These are phyloP conservation scores for Coemansia sp. DNA, from an alignment of 192 early-diverging fungal species.

Conservation along the genomic window DNA sequence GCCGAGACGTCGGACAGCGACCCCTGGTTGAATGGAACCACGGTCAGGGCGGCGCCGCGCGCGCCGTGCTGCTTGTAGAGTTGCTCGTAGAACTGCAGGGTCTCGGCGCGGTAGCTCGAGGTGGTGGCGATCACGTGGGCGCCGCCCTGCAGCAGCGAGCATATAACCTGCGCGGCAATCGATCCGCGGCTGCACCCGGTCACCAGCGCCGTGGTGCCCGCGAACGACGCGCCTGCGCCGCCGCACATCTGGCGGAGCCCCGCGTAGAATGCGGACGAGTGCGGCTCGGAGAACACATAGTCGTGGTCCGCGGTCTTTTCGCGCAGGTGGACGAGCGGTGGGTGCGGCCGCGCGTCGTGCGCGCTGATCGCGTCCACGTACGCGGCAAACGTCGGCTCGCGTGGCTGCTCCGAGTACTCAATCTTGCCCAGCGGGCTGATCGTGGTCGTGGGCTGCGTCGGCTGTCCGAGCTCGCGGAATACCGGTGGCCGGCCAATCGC, in stretches of 20 bases:
- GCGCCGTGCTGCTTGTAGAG: conserved; percentile 83
- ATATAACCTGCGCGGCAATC: conserved; percentile 80
- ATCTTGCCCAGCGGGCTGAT: conserved; percentile 71
- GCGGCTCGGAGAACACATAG: conserved; percentile 14
- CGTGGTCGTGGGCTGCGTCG: conserved; percentile 69
- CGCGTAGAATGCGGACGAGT: conserved; percentile 14
- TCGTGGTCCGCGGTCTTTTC: conserved; percentile 7
- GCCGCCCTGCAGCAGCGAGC: conserved; percentile 73
- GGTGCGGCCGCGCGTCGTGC: conserved; percentile 48
- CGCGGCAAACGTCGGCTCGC: conserved; percentile 74
- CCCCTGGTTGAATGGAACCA: conserved; percentile 92
- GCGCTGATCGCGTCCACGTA: conserved; percentile 73
- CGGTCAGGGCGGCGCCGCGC: conserved; percentile 77
- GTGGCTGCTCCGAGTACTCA: conserved; percentile 70
- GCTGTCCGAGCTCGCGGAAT: conserved; percentile 79
- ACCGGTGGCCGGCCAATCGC: conserved; percentile 46
- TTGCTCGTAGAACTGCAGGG: conserved; percentile 77
- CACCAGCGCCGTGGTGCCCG: conserved; percentile 72
- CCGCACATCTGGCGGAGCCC: conserved; percentile 64
- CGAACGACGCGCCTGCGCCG: conserved; percentile 72
- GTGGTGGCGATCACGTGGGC: conserved; percentile 72
- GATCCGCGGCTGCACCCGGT: conserved; percentile 89
- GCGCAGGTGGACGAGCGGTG: conserved; percentile 38
- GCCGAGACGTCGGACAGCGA: conserved; percentile 71
- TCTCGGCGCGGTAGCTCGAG: conserved; percentile 64